These are phyloP conservation scores for Sordariomycetes sp. DNA, from an alignment of 2,329 filamentous ascomycete species.

Conservation along the genomic window DNA sequence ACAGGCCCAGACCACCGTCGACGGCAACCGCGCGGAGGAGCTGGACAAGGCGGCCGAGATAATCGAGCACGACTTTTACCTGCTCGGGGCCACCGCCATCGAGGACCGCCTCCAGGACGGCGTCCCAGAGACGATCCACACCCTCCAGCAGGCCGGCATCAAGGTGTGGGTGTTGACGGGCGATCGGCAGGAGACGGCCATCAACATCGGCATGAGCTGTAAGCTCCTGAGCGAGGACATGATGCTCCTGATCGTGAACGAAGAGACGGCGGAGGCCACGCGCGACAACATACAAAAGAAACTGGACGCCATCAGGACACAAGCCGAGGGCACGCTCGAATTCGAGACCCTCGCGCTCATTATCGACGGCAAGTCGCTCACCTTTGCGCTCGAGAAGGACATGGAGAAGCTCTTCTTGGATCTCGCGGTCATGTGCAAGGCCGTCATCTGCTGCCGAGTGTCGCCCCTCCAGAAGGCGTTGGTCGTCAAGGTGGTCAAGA, in stretches of 20 bases:
- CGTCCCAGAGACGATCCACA: conserved; percentile 96
- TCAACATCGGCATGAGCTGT: conserved; percentile 99
- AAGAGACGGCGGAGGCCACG: conserved; percentile 69
- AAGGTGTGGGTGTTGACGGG: conserved; percentile 98
- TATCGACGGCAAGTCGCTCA: conserved; percentile 93
- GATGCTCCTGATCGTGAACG: conserved; percentile 94
- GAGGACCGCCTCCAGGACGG: conserved; percentile 96
- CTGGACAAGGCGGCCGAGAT: conserved; percentile 94
- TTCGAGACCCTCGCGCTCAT: conserved; percentile 82
- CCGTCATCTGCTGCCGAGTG: conserved; percentile 96
- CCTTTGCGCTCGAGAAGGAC: conserved; percentile 85
- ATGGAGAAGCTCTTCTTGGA: conserved; percentile 90
- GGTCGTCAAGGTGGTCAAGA: conserved; percentile 96
- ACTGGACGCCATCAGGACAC: conserved; percentile 76
- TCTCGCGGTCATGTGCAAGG: conserved; percentile 90
- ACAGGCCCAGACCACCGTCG: conserved; percentile 77
- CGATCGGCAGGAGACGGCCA: conserved; percentile 95
- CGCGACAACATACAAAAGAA: conserved; percentile 90
- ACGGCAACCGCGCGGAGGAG: conserved; percentile 86
- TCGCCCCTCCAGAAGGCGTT: conserved; percentile 94
- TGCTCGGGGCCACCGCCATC: conserved; percentile 92
- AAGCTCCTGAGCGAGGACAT: conserved; percentile 98
- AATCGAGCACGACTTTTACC: conserved; percentile 82
- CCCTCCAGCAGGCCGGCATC: conserved; percentile 90
- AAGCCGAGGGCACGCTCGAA: conserved; percentile 66